Evolutionary conservation across 805 yeast genomes (phyloP), one percentile per base, ranked within the genome.

Genomic region (Danielia oregonensis): DNA sequence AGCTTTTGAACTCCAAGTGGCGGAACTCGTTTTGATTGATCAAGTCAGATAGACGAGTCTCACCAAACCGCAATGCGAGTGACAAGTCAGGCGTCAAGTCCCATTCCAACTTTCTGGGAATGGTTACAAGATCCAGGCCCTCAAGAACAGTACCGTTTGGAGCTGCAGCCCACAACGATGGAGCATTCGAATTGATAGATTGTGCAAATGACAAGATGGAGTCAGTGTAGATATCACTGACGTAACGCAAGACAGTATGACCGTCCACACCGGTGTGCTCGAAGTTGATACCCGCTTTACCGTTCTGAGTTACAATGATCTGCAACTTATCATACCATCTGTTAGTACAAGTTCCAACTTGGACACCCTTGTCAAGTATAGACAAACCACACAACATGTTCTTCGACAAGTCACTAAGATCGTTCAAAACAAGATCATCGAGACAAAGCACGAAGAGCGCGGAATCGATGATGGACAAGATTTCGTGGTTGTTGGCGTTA

Each of bases 251-350:
- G 4, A 88, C 95, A 0, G 97, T 88, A 58, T 88, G 96, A 37
- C 97, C 97, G 61, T 88, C 97, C 17, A 88, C 94, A 48, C 96
- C 96, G 0, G 97, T 84, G 54, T 88, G 93, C 53, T 88, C 97
- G 55, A 88, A 88, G 58, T 89, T 88, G 46, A 88, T 80, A 18
- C 97, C 97, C 2, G 93, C 96, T 59, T 85, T 84, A 16, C 94
- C 95, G 58, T 88, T 86, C 55, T 79, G 78, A 4, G 96, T 86
- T 36, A 88, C 77, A 35, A 88, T 88, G 45, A 88, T 72, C 59
- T 88, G 96, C 44, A 88, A 63, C 61, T 88, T 88, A 61, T 88
- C 97, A 56, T 87, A 88, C 96, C 96, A 88, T 56, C 97, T 69
- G 60, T 88, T 88, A 22, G 95, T 83, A 62, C 96, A 87, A 4